Percentiles rank a stretch among this genome's conserved stretches.
Evolutionary conservation across 2,329 filamentous ascomycete species (phyloP).

Genomic region (Apiospora hydei): DNA sequence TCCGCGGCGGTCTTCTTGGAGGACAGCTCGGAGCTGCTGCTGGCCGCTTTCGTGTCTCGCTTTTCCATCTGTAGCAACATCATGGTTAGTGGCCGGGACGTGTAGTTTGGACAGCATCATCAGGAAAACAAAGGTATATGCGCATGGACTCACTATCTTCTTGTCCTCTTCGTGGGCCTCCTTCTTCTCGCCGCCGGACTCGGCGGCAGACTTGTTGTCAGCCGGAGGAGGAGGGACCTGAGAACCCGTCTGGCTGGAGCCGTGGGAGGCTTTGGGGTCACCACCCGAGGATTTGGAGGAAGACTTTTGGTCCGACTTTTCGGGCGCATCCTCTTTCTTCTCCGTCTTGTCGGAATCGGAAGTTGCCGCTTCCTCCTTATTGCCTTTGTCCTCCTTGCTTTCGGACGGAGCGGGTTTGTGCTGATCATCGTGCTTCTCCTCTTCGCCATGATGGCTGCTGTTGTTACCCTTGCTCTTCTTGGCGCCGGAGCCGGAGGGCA

Average conservation of each 20-base stretch:
- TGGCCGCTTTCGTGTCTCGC: slow-evolving; percentile 34
- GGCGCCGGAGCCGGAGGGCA: slow-evolving; percentile 24
- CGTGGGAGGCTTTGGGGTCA: slow-evolving; percentile 26
- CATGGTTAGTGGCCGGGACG: neutral
- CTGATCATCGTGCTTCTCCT: slow-evolving; percentile 23
- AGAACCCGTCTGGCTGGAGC: slow-evolving; percentile 28
- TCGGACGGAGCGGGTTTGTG: neutral
- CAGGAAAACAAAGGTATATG: neutral
- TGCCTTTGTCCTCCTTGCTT: slow-evolving; percentile 24
- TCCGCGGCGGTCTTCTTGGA: slow-evolving; percentile 36
- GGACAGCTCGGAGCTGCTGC: slow-evolving; percentile 33
- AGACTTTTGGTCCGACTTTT: neutral
- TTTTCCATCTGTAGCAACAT: slow-evolving; percentile 26
- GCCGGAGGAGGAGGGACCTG: slow-evolving; percentile 31
- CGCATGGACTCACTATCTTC: slow-evolving; percentile 29
- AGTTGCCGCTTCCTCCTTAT: slow-evolving; percentile 25
- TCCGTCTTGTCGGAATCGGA: slow-evolving; percentile 2
- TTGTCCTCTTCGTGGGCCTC: slow-evolving; percentile 35
- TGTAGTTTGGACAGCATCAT: neutral
- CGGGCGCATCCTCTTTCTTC: neutral
- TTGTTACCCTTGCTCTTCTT: slow-evolving; percentile 22
- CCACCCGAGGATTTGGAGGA: neutral
- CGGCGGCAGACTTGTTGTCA: slow-evolving; percentile 32
- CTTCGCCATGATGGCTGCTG: neutral
- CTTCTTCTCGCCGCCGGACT: slow-evolving; percentile 34